Evolutionary conservation across 1,284 basidiomycete species (phyloP).

Genomic region (Golubevia sp.): DNA sequence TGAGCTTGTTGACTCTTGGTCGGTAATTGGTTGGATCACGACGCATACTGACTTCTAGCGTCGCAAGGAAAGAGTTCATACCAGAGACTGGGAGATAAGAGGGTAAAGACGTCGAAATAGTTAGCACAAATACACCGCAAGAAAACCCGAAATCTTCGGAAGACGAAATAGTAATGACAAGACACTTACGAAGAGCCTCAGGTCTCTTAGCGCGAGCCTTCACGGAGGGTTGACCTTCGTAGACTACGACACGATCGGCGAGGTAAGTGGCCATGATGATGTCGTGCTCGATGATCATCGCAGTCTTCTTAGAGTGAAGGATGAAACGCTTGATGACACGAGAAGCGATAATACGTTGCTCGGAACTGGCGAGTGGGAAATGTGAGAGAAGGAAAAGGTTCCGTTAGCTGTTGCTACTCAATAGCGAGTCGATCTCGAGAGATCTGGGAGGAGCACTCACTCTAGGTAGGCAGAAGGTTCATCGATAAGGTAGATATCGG

Average conservation of each 20-base stretch:
- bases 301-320: conserved; percentile 60
- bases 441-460: no score
- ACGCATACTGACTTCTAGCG: conserved; percentile 57
- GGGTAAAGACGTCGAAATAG: background rate
- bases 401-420: no score
- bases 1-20: conserved; percentile 59
- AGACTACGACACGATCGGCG: conserved; percentile 57
- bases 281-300: conserved; percentile 61
- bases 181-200: conserved; percentile 13
- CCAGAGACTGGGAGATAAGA: conserved; percentile 29
- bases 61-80: conserved; percentile 59
- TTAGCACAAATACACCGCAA: background rate
- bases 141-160: background rate
- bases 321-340: conserved; percentile 62
- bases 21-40: conserved; percentile 58
- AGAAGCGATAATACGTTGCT: conserved; percentile 60
- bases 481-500: conserved; percentile 60
- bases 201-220: conserved; percentile 52
- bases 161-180: background rate
- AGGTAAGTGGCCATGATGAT: conserved; percentile 60
- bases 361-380: no score
- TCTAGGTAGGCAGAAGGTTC: conserved; percentile 60
- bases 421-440: no score
- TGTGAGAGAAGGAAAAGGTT: no score
- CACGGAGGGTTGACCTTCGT: conserved; percentile 56